phyloP scores from a whole-genome alignment of 306 rosid genomes.

The Abrus precatorius region DNA sequence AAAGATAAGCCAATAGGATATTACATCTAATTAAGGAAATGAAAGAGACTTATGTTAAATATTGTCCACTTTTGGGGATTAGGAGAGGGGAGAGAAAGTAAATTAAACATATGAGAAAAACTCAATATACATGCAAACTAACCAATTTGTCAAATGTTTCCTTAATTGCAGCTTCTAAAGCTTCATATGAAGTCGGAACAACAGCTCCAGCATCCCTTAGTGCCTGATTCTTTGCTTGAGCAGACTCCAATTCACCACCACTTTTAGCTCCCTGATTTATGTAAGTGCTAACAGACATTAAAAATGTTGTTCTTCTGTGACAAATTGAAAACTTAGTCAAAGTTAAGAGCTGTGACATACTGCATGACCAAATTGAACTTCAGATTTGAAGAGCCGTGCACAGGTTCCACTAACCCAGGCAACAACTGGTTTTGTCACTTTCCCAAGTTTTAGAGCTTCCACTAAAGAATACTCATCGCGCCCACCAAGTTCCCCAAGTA shows the following conservation, averaged over 20 bases:
- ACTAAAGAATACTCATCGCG: conserved; percentile 95
- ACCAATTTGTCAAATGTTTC: conserved; percentile 93
- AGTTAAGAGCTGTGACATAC: conserved; percentile 65
- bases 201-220: conserved; percentile 93
- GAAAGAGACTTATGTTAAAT: conserved; percentile 22
- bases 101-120: conserved; percentile 23
- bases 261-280: conserved; percentile 93
- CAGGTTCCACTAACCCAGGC: conserved; percentile 99
- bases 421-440: conserved; percentile 91
- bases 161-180: conserved; percentile 79
- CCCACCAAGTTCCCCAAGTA: conserved; percentile 99
- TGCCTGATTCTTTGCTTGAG: conserved; percentile 97
- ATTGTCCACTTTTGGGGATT: conserved; percentile 13
- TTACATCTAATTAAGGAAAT: conserved; percentile 38
- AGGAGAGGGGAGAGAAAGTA: conserved; percentile 24
- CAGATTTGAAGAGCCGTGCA: conserved; percentile 97
- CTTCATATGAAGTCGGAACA: conserved; percentile 96
- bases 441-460: conserved; percentile 96
- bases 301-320: conserved; percentile 41
- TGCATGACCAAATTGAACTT: conserved; percentile 99
- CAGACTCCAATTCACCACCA: conserved; percentile 98
- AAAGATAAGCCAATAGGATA: conserved; percentile 34
- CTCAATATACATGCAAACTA: conserved; percentile 50
- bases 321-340: conserved; percentile 36
- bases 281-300: conserved; percentile 41